Conservation (phyloP, 768 basidiomycete genomes). For the Tylopilus rubrobrunneus region DNA sequence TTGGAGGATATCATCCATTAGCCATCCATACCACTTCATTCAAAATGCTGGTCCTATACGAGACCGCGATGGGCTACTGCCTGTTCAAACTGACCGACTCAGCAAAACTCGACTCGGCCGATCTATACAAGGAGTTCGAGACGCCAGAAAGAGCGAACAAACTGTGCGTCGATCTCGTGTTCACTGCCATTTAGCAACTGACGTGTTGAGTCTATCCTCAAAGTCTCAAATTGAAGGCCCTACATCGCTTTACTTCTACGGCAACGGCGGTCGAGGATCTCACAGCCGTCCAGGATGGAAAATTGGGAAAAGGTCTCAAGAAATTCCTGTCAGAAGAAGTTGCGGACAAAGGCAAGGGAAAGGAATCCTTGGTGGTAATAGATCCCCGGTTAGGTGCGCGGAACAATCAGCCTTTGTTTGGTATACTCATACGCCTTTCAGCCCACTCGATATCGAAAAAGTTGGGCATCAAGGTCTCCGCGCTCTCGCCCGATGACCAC, state of each 20-base stretch:
- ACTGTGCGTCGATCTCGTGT: slow-evolving; percentile 56
- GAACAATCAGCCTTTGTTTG: not conserved
- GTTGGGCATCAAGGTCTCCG: slow-evolving; percentile 81
- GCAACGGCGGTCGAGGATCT: slow-evolving; percentile 97
- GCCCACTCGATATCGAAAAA: slow-evolving; percentile 90
- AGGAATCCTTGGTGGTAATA: slow-evolving; percentile 79
- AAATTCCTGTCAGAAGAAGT: slow-evolving; percentile 88
- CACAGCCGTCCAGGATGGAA: slow-evolving; percentile 87
- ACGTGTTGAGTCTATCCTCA: slow-evolving; percentile 1
- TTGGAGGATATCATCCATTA: not conserved
- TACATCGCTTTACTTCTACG: slow-evolving; percentile 96
- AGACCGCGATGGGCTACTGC: slow-evolving; percentile 94
- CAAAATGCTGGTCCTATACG: slow-evolving; percentile 92
- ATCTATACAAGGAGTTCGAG: slow-evolving; percentile 91
- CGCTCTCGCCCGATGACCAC: slow-evolving; percentile 51
- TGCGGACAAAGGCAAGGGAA: slow-evolving; percentile 85
- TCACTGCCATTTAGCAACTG: slow-evolving; percentile 7
- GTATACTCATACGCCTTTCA: slow-evolving; percentile 28
- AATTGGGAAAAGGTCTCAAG: slow-evolving; percentile 88
- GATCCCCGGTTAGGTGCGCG: slow-evolving; percentile 86
- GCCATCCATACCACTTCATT: slow-evolving; percentile 1
- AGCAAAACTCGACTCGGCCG: slow-evolving; percentile 79
- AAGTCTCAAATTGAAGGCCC: slow-evolving; percentile 89
- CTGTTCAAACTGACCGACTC: slow-evolving; percentile 94
- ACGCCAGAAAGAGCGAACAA: slow-evolving; percentile 89